A percentile compares a stretch with the other conserved stretches of the same genome.
Evolutionary conservation across 345 rosid genomes (phyloP).

Genomic region (Euphorbia lathyris): DNA sequence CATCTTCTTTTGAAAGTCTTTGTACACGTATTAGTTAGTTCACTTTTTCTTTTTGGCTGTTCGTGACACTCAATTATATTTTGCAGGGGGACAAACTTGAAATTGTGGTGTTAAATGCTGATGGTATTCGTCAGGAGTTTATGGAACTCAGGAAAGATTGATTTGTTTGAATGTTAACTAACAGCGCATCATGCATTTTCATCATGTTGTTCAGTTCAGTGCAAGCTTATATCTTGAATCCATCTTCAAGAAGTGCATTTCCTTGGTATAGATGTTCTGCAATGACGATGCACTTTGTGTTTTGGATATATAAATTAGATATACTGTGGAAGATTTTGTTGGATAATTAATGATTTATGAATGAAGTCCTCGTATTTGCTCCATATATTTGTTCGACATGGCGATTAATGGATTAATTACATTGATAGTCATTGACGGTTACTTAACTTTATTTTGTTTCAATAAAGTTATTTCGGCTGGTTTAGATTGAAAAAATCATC

Average conservation of each 20-base stretch:
- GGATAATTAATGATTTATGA: background rate
- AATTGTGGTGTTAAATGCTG: conserved; percentile 66
- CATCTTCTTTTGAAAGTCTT: background rate
- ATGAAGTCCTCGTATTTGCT: background rate
- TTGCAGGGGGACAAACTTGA: conserved; percentile 87
- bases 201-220: conserved; percentile 6
- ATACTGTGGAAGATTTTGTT: background rate
- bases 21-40: background rate
- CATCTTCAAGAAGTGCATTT: conserved; percentile 5
- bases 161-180: conserved; percentile 20
- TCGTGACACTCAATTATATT: conserved; percentile 1
- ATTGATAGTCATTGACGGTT: too few species aligned
- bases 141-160: conserved; percentile 85
- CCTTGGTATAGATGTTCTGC: background rate
- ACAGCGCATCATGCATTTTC: background rate
- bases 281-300: background rate
- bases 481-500: too few species aligned
- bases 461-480: too few species aligned
- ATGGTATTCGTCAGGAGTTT: conserved; percentile 63
- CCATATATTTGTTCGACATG: background rate
- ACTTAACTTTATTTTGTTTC: too few species aligned
- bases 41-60: background rate
- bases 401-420: too few species aligned
- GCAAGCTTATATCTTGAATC: background rate
- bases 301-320: background rate